These are phyloP conservation scores for Gossypium herbaceum DNA, from an alignment of 345 rosid genomes.

Conservation along the genomic window DNA sequence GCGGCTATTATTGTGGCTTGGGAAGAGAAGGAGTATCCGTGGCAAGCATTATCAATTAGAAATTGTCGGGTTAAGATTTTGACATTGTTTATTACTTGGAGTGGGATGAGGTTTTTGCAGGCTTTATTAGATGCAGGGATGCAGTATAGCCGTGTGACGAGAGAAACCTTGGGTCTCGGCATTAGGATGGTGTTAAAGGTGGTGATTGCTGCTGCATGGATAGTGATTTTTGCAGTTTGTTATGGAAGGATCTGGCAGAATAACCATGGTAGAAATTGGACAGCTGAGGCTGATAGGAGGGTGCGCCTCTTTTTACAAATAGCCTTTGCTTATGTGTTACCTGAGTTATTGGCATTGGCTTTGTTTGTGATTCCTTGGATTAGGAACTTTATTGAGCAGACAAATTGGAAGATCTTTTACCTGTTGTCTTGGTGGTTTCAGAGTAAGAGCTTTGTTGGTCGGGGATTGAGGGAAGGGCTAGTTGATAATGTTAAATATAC, in stretches of 20 bases:
- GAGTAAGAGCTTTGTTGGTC: conserved; percentile 67
- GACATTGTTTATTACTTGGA: conserved; percentile 85
- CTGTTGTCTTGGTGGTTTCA: conserved; percentile 78
- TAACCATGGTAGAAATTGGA: conserved; percentile 51
- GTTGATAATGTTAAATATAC: conserved; percentile 73
- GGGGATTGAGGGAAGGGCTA: conserved; percentile 82
- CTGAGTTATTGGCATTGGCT: conserved; percentile 75
- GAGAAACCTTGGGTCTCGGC: conserved; percentile 65
- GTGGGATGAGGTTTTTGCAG: conserved; percentile 77
- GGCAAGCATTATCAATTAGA: conserved; percentile 49
- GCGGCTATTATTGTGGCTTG: conserved; percentile 76
- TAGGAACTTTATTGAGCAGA: conserved; percentile 77
- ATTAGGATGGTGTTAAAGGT: conserved; percentile 78
- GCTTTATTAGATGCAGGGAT: conserved; percentile 65
- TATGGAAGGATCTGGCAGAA: conserved; percentile 72
- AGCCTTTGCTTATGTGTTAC: conserved; percentile 56
- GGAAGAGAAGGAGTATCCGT: conserved; percentile 54
- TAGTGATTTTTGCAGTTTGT: conserved; percentile 55
- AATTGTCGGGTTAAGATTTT: conserved; percentile 64
- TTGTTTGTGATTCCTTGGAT: conserved; percentile 83
- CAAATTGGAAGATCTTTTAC: conserved; percentile 76
- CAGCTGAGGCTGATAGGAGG: conserved; percentile 38
- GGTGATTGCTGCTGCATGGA: conserved; percentile 66
- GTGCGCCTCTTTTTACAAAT: conserved; percentile 59
- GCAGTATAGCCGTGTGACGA: conserved; percentile 61